phyloP scores from a whole-genome alignment of 75 land plant species.

The Cupressus sempervirens region DNA sequence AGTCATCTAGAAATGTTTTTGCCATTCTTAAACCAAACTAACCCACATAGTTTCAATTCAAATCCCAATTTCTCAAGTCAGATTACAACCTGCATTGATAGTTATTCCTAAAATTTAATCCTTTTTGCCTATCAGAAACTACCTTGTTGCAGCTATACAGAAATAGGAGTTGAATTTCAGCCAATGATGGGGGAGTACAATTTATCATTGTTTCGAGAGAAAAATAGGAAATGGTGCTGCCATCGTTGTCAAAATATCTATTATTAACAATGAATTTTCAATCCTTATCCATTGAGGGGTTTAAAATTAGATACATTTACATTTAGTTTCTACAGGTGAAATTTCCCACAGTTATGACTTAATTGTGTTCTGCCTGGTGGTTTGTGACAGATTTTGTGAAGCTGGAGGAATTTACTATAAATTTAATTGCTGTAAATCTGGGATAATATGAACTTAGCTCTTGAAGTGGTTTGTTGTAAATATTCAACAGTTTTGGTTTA shows the following conservation, averaged over 20 bases:
- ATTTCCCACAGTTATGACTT: not conserved
- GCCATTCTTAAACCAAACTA: not conserved
- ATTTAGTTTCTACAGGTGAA: not conserved
- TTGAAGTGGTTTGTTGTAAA: not conserved
- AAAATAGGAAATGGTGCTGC: not conserved
- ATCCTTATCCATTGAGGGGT: not conserved
- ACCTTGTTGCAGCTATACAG: too few relatives aligned
- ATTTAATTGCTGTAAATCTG: not conserved
- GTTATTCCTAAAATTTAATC: not conserved
- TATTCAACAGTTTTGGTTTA: not conserved
- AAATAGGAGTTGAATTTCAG: too few relatives aligned
- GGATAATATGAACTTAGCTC: not conserved
- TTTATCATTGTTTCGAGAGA: not conserved
- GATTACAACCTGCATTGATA: not conserved
- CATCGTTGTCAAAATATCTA: not conserved
- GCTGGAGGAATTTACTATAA: not conserved
- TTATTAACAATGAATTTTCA: not conserved
- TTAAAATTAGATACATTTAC: not conserved
- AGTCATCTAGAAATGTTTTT: not conserved
- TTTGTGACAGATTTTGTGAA: not conserved
- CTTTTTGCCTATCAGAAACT: not conserved
- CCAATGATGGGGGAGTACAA: too few relatives aligned
- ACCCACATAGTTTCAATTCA: not conserved
- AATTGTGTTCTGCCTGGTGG: not conserved
- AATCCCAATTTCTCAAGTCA: not conserved